Percentiles rank a stretch among this genome's conserved stretches.
Evolutionary conservation across 371 early-diverging fungal species (phyloP).

Genomic region (Lichtheimia ramosa): DNA sequence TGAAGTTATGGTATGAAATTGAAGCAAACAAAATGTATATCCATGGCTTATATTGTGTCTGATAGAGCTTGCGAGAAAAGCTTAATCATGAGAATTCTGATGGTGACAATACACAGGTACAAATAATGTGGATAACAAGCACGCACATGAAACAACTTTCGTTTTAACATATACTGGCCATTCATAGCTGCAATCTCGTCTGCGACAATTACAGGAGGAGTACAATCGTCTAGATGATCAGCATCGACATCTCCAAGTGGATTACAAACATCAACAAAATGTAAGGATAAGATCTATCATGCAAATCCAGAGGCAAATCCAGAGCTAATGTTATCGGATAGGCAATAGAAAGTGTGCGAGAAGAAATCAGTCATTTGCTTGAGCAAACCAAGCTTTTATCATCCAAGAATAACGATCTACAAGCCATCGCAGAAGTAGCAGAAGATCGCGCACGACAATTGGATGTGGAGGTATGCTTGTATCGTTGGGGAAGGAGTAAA

Average conservation of each 20-base stretch:
- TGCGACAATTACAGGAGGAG: conserved; percentile 37
- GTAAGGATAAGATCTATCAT: conserved; percentile 28
- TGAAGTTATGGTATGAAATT: conserved; percentile 24
- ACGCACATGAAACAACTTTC: conserved; percentile 9
- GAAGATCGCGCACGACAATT: conserved; percentile 25
- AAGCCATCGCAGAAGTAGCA: conserved; percentile 42
- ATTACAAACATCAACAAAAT: conserved; percentile 73
- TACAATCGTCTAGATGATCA: conserved; percentile 47
- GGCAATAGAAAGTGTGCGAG: conserved; percentile 72
- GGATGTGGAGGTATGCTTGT: conserved; percentile 30
- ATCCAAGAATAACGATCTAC: conserved; percentile 61
- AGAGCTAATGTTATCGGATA: conserved; percentile 21
- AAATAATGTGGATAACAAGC: background rate
- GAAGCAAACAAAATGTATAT: too few relatives aligned
- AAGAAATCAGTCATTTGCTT: conserved; percentile 71
- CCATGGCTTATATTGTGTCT: too few relatives aligned
- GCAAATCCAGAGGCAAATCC: too few relatives aligned
- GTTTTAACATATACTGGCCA: background rate
- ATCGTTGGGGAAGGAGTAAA: background rate
- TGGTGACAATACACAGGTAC: too few relatives aligned
- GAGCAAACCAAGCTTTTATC: conserved; percentile 70
- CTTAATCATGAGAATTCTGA: too few relatives aligned
- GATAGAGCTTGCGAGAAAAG: too few relatives aligned
- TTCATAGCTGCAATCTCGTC: conserved; percentile 9
- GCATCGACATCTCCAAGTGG: conserved; percentile 62